A percentile compares a stretch with the other conserved stretches of the same genome.
phyloP scores from a whole-genome alignment of 2,329 filamentous ascomycete genomes.

The Alternaria solani region DNA sequence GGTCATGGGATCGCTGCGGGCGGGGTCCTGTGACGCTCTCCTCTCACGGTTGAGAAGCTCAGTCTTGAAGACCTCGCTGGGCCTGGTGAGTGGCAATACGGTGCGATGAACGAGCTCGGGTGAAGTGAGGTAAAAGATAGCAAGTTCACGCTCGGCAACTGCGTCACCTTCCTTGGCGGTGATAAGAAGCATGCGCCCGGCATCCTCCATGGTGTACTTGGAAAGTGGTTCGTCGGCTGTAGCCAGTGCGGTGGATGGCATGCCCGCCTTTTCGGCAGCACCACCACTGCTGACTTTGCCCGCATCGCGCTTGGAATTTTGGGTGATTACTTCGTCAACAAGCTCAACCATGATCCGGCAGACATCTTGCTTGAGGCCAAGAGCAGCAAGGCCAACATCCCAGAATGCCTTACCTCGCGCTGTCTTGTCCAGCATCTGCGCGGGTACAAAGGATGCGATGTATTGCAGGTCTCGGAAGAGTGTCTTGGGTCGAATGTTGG shows the following conservation, averaged over 20 bases:
- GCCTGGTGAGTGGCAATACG: constrained; percentile 82
- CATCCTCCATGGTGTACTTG: constrained; percentile 78
- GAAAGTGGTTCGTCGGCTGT: constrained; percentile 55
- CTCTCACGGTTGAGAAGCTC: constrained; percentile 75
- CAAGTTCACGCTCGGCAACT: constrained; percentile 89
- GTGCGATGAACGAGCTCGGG: constrained; percentile 83
- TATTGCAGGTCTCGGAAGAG: constrained; percentile 61
- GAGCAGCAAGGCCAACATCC: constrained; percentile 85
- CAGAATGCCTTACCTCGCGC: constrained; percentile 80
- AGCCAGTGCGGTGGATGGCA: constrained; percentile 13
- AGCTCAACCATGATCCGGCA: constrained; percentile 84
- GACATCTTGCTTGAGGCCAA: constrained; percentile 87
- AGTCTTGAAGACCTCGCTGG: constrained; percentile 88
- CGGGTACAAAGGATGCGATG: constrained; percentile 68
- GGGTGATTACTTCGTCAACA: constrained; percentile 72
- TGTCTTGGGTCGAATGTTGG: constrained; percentile 55
- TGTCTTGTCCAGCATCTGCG: constrained; percentile 65
- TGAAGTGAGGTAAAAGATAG: constrained; percentile 90
- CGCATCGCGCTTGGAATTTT: constrained; percentile 69
- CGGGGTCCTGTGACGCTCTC: constrained; percentile 63
- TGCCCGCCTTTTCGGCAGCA: constrained; percentile 27
- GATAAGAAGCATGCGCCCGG: constrained; percentile 88
- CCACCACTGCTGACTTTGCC: constrained; percentile 39
- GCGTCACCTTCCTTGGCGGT: constrained; percentile 91
- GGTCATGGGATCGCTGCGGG: constrained; percentile 79